These are phyloP conservation scores for Mercurialis annua DNA, from an alignment of 345 rosid genomes.

Conservation along the genomic window DNA sequence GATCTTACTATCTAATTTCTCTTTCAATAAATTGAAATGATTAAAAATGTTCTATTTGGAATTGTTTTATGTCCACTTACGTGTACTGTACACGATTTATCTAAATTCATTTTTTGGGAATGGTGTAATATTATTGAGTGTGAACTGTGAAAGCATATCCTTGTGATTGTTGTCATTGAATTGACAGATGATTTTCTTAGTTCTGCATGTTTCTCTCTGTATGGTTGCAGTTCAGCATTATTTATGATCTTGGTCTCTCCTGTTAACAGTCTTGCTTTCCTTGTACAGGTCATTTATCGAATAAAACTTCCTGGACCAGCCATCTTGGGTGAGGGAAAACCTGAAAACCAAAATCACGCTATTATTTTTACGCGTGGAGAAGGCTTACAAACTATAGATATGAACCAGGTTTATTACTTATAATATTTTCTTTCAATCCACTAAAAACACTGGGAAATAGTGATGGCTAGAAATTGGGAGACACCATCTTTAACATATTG, in stretches of 20 bases:
- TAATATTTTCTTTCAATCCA: neutral
- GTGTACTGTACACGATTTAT: too few relatives aligned
- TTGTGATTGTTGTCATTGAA: too few relatives aligned
- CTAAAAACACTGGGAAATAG: conserved; percentile 76
- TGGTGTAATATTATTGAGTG: too few relatives aligned
- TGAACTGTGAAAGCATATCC: too few relatives aligned
- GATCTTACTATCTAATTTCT: too few relatives aligned
- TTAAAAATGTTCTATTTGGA: too few relatives aligned
- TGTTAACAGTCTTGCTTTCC: neutral
- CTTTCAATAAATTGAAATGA: too few relatives aligned
- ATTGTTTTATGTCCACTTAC: too few relatives aligned
- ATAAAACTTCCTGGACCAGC: conserved; percentile 98
- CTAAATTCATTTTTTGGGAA: too few relatives aligned
- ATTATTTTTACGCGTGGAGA: conserved; percentile 96
- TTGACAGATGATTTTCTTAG: neutral
- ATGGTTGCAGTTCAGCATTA: neutral
- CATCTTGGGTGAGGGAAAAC: conserved; percentile 97
- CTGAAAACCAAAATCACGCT: conserved; percentile 99
- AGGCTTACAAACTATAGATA: conserved; percentile 96
- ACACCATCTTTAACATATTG: neutral
- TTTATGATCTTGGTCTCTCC: neutral
- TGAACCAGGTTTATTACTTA: conserved; percentile 78
- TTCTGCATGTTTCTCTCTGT: neutral
- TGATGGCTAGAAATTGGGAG: neutral
- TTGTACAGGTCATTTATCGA: conserved; percentile 75